Base-by-base conservation (phyloP, 169 alveolate species). In the Condylostoma magnum region DNA sequence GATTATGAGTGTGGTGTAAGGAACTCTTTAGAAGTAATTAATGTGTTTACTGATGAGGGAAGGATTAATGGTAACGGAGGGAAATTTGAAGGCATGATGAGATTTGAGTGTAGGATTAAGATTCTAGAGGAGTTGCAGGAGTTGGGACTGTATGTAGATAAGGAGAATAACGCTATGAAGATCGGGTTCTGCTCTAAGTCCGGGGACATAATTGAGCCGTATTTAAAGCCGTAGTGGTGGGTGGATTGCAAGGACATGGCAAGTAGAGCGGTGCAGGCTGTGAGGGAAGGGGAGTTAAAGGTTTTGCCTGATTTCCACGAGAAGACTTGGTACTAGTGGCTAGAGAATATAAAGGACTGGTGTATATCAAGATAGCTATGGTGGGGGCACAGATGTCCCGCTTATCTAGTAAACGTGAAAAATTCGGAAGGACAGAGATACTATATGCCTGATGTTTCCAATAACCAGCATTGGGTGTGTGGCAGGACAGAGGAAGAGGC, bases 381-480 rank as follows among this genome's bases (percentile, higher is more conserved):
- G 99, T 98, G 99, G 99, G 99, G 99, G 1, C 99, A 98, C 84
- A 94, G 99, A 69, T 97, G 97, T 66, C 99, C 99, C 0, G 99
- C 99, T 4, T 97, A 96, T 84, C 77, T 91, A 57, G 94, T 94
- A 41, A 86, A 86, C 18, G 78, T 88, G 12, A 76, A 79, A 53
- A 18, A 25, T 1, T 34, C 25, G 1, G 20, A 10, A 33, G 63
- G 50, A 25, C n/a, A 89, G 88, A 54, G 78, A 75, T n/a, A 77
- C 77, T 43, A 84, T 1, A 79, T 46, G 22, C 76, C 41, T 90
- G 90, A n/a, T 91, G 88, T 44, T 44, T 79, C 76, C 53, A 74
- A 75, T 44, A 84, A 90, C 60, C 96, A 95, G 54, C 88, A 89
- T 77, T 96, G 98, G 98, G 91, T 93, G 46, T 96, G 93, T 12